These are phyloP conservation scores for Trichophyton rubrum DNA, from an alignment of 2,329 filamentous ascomycete genomes.

Conservation along the genomic window DNA sequence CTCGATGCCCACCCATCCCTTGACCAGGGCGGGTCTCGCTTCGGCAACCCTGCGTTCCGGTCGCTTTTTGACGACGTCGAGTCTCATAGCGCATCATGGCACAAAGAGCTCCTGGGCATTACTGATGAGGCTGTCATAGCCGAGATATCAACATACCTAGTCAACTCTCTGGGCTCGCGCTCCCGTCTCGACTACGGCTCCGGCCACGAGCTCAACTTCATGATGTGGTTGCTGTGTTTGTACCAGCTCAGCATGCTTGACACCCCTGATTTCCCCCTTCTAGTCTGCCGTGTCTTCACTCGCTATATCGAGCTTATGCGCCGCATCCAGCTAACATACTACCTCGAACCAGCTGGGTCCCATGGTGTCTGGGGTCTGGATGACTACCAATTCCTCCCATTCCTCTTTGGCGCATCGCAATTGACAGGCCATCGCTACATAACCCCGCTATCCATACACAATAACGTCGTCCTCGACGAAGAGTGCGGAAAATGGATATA, in stretches of 20 bases:
- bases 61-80: conserved; percentile 52
- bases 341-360: conserved; percentile 89
- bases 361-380: conserved; percentile 97
- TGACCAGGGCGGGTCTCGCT: conserved; percentile 77
- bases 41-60: conserved; percentile 88
- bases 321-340: conserved; percentile 77
- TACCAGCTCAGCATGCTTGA: conserved; percentile 61
- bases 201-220: conserved; percentile 93
- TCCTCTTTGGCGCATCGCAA: conserved; percentile 87
- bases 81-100: conserved; percentile 30
- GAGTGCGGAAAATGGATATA: conserved; percentile 76
- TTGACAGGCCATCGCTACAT: conserved; percentile 71
- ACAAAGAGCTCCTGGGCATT: conserved; percentile 29
- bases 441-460: conserved; percentile 72
- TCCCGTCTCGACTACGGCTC: conserved; percentile 91
- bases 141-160: conserved; percentile 69
- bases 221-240: conserved; percentile 91
- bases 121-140: conserved; percentile 40
- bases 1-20: conserved; percentile 62
- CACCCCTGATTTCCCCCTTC: conserved; percentile 53
- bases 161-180: conserved; percentile 73
- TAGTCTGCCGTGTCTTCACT: conserved; percentile 68
- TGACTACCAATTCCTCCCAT: conserved; percentile 94
- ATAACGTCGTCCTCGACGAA: conserved; percentile 75
- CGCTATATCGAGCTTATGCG: conserved; percentile 82